Evolutionary conservation across 352 stramenopile species (phyloP).

Genomic region (Halophytophthora batemanensis): DNA sequence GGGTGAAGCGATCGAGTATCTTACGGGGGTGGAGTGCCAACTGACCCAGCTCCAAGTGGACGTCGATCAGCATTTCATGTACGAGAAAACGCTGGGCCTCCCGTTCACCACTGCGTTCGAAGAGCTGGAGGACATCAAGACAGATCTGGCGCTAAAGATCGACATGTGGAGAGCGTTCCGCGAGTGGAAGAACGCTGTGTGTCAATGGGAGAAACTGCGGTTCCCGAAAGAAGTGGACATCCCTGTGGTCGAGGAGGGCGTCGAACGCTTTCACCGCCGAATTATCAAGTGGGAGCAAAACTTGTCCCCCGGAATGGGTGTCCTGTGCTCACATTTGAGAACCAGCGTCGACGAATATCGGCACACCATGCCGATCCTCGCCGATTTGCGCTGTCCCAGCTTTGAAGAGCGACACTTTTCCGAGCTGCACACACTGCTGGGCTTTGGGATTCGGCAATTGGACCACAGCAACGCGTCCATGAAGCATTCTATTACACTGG

Average conservation of each 20-base stretch:
- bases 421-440: constrained; percentile 60
- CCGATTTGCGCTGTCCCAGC: constrained; percentile 47
- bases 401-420: constrained; percentile 68
- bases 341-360: constrained; percentile 79
- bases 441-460: constrained; percentile 65
- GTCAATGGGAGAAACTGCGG: constrained; percentile 40
- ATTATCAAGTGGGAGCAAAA: constrained; percentile 50
- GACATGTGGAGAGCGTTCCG: constrained; percentile 73
- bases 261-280: constrained; percentile 55
- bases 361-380: constrained; percentile 72
- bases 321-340: constrained; percentile 64
- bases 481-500: constrained; percentile 58
- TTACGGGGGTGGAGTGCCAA: constrained; percentile 33
- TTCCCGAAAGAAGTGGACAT: constrained; percentile 77
- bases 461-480: constrained; percentile 2
- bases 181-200: constrained; percentile 57
- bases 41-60: constrained; percentile 16
- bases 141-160: constrained; percentile 76
- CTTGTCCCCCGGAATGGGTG: constrained; percentile 41
- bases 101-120: constrained; percentile 76
- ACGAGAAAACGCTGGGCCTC: constrained; percentile 56
- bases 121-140: constrained; percentile 61
- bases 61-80: constrained; percentile 39
- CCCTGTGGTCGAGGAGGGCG: constrained; percentile 53
- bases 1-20: constrained; percentile 43